Conservation (phyloP, 768 basidiomycete species). For the Suillus paluster region DNA sequence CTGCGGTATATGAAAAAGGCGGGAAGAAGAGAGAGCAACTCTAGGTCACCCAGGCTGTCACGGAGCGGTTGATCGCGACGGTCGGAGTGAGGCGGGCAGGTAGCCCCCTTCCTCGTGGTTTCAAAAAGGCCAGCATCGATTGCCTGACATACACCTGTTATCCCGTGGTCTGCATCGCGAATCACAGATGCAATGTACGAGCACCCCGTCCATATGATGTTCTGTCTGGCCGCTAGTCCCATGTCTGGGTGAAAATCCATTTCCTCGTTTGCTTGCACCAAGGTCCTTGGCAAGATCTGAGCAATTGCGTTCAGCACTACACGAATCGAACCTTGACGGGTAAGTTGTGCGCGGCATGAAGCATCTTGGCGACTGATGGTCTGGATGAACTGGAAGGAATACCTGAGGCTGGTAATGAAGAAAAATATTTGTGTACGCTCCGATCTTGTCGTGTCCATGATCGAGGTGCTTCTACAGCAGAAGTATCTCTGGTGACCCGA, state of each 20-base stretch:
- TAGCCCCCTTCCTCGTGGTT: background rate
- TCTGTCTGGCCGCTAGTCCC: background rate
- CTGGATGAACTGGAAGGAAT: background rate
- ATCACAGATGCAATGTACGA: background rate
- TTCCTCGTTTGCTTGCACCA: background rate
- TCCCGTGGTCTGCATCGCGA: background rate
- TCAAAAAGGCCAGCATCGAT: background rate
- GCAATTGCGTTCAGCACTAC: background rate
- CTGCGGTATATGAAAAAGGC: background rate
- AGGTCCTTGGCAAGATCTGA: background rate
- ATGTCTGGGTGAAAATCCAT: background rate
- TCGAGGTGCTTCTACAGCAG: background rate
- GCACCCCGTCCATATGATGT: background rate
- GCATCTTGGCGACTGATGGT: background rate
- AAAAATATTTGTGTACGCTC: background rate
- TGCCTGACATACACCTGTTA: background rate
- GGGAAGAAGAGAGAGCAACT: background rate
- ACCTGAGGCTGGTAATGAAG: background rate
- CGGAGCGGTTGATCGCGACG: background rate
- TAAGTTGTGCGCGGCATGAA: conserved; percentile 1
- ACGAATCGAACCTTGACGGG: background rate
- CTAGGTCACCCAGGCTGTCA: background rate
- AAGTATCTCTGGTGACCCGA: background rate
- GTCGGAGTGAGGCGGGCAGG: background rate
- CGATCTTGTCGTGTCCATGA: background rate